Evolutionary conservation across 2,329 filamentous ascomycete genomes (phyloP).

Genomic region (Zymoseptoria tritici): DNA sequence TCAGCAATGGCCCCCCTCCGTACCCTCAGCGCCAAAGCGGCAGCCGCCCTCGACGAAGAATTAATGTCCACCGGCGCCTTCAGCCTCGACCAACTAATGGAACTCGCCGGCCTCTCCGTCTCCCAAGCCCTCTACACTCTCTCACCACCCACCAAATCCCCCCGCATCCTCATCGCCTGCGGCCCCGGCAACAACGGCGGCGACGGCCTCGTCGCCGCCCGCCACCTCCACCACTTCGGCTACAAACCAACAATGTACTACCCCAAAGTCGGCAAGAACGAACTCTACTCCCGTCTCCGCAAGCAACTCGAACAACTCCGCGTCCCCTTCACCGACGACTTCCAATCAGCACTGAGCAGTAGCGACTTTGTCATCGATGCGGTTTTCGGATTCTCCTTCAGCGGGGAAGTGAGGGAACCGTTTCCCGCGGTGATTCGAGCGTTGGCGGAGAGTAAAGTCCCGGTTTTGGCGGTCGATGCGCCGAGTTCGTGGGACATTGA

Average conservation of each 20-base stretch:
- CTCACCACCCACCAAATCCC: slow-evolving; percentile 66
- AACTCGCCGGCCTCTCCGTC: slow-evolving; percentile 85
- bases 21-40: slow-evolving; percentile 78
- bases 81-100: slow-evolving; percentile 95
- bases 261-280: slow-evolving; percentile 83
- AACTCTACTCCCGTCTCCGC: slow-evolving; percentile 78
- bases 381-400: slow-evolving; percentile 93
- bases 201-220: slow-evolving; percentile 87
- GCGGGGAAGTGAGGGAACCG: slow-evolving; percentile 83
- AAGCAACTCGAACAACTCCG: slow-evolving; percentile 78
- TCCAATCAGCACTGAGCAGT: slow-evolving; percentile 55
- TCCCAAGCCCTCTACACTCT: slow-evolving; percentile 85
- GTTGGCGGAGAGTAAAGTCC: slow-evolving; percentile 63
- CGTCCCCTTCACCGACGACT: slow-evolving; percentile 78
- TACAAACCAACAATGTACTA: slow-evolving; percentile 87
- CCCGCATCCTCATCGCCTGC: slow-evolving; percentile 76
- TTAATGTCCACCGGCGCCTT: slow-evolving; percentile 86
- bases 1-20: slow-evolving; percentile 21
- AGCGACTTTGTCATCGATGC: slow-evolving; percentile 84
- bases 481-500: slow-evolving; percentile 95
- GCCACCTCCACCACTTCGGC: slow-evolving; percentile 85
- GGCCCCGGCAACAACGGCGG: slow-evolving; percentile 76
- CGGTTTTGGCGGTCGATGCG: slow-evolving; percentile 83
- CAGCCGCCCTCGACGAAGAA: slow-evolving; percentile 82
- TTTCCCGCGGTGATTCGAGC: slow-evolving; percentile 75